phyloP scores from a whole-genome alignment of 2,329 filamentous ascomycete genomes.

The Mollisia scopiformis region DNA sequence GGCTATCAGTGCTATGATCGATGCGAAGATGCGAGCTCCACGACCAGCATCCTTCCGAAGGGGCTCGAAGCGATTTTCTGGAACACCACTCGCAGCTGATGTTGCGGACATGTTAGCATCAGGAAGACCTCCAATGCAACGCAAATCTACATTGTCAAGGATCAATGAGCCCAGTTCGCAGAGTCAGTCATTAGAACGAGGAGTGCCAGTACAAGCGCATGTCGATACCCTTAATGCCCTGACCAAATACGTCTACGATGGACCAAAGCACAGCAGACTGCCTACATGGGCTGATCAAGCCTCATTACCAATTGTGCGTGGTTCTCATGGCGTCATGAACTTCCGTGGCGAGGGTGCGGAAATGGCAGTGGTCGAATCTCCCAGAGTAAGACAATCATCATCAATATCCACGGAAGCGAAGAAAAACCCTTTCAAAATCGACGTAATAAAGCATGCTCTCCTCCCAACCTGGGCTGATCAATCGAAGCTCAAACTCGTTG shows the following conservation, averaged over 20 bases:
- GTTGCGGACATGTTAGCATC: slow-evolving; percentile 10
- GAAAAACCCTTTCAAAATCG: neutral
- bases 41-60: slow-evolving; percentile 7
- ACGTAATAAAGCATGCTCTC: neutral
- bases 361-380: neutral
- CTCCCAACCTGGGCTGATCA: slow-evolving; percentile 11
- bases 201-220: slow-evolving; percentile 1
- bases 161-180: neutral
- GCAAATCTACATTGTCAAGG: slow-evolving; percentile 1
- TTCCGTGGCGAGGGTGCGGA: slow-evolving; percentile 5
- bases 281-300: slow-evolving; percentile 10
- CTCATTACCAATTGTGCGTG: neutral
- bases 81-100: slow-evolving; percentile 4
- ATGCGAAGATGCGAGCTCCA: slow-evolving; percentile 9
- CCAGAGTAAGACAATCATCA: neutral
- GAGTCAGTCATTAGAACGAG: neutral
- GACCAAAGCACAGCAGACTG: neutral
- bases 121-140: neutral
- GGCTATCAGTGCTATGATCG: slow-evolving; percentile 14
- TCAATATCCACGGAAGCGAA: neutral
- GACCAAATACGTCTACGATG: slow-evolving; percentile 1
- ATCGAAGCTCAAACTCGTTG: neutral
- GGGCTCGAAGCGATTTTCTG: slow-evolving; percentile 12
- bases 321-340: slow-evolving; percentile 7
- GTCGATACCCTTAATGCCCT: neutral